Conservation (phyloP, 441 rosid species). For the Populus hybrid region DNA sequence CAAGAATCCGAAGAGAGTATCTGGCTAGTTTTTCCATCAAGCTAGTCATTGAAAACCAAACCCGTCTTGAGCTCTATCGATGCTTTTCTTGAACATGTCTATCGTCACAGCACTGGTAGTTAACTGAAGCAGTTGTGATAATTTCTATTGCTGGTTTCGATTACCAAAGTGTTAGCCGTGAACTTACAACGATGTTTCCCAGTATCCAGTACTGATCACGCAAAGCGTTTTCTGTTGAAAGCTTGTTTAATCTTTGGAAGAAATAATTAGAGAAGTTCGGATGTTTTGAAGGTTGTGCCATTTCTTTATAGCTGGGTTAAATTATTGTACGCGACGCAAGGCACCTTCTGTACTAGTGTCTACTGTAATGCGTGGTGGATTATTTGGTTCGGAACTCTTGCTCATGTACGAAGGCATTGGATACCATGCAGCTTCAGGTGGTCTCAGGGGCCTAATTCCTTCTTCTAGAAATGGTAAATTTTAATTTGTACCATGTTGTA, state of each 20-base stretch:
- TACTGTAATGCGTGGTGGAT: background rate
- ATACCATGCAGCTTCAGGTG: conserved; percentile 4
- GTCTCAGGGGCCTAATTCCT: no score
- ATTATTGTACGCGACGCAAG: conserved; percentile 4
- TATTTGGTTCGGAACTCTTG: background rate
- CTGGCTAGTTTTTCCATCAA: background rate
- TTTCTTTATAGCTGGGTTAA: background rate
- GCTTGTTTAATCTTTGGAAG: background rate
- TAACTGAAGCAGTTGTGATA: background rate
- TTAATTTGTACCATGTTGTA: no score
- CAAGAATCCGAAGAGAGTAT: background rate
- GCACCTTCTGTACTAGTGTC: background rate
- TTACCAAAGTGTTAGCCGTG: background rate
- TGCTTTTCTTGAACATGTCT: background rate
- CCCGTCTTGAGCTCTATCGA: background rate
- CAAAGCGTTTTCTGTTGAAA: no score
- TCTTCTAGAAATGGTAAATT: no score
- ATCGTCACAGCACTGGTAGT: background rate
- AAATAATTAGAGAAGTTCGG: background rate
- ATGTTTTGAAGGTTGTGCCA: background rate
- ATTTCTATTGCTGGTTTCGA: background rate
- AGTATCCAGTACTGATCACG: background rate
- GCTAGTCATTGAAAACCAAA: background rate
- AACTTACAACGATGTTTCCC: background rate
- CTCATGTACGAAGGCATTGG: background rate